A percentile compares a stretch with the other conserved stretches of the same genome.
Conservation (phyloP, 2,329 filamentous ascomycete genomes). For the Colletotrichum caudatum region DNA sequence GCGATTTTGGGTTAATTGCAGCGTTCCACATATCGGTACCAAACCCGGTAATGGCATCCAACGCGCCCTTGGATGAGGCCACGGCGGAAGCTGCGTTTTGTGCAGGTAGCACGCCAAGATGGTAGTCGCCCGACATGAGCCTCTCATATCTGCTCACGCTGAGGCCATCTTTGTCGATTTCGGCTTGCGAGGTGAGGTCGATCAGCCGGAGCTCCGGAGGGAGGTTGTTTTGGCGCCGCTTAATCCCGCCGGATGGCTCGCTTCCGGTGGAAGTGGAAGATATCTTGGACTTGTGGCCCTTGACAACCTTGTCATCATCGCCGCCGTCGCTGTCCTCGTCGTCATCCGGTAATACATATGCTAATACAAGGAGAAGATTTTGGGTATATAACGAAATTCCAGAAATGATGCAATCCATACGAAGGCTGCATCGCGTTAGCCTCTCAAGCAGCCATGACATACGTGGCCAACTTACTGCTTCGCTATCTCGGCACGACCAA, state of each 20-base stretch:
- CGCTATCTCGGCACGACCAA: conserved; percentile 88
- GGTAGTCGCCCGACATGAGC: conserved; percentile 90
- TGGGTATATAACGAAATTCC: conserved; percentile 97
- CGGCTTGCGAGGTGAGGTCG: conserved; percentile 86
- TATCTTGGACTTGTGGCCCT: conserved; percentile 56
- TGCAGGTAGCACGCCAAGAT: conserved; percentile 85
- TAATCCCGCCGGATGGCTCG: conserved; percentile 74
- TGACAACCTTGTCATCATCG: conserved; percentile 45
- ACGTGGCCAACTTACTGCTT: conserved; percentile 78
- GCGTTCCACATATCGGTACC: conserved; percentile 89
- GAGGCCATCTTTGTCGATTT: conserved; percentile 87
- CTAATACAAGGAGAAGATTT: conserved; percentile 89
- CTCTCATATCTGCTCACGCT: conserved; percentile 88
- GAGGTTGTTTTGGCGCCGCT: conserved; percentile 80
- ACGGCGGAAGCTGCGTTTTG: conserved; percentile 73
- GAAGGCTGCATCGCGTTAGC: conserved; percentile 70
- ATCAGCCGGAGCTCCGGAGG: conserved; percentile 93
- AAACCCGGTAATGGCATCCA: conserved; percentile 80
- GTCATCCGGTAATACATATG: conserved; percentile 83
- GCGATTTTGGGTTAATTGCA: conserved; percentile 84
- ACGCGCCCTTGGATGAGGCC: conserved; percentile 75
- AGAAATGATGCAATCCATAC: conserved; percentile 97
- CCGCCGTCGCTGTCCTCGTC: conserved; percentile 68
- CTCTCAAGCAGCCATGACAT: not conserved
- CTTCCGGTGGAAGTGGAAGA: conserved; percentile 65